phyloP scores from a whole-genome alignment of 2,329 filamentous ascomycete species.

The Aspergillus sp. region DNA sequence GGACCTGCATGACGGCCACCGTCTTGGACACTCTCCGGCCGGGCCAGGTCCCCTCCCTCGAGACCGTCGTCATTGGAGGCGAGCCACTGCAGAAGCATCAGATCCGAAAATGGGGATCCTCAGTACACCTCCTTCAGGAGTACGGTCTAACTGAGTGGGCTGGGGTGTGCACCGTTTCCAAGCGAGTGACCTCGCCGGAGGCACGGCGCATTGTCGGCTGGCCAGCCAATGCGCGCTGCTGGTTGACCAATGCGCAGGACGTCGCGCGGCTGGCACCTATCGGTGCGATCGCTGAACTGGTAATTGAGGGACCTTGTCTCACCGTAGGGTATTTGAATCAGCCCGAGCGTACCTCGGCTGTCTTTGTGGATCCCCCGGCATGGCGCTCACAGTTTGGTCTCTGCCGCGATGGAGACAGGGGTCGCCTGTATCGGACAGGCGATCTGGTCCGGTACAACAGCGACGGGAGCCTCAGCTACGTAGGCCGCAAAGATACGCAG shows the following conservation, averaged over 20 bases:
- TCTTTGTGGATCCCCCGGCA: not conserved
- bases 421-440: not conserved
- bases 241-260: conserved; percentile 1
- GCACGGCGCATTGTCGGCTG: not conserved
- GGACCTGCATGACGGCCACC: conserved; percentile 55
- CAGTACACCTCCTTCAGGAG: not conserved
- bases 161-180: not conserved
- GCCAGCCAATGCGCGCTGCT: not conserved
- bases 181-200: not conserved
- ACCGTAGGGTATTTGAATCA: conserved; percentile 8
- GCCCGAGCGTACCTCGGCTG: not conserved
- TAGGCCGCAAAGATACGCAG: too few species aligned
- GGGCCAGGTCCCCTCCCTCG: conserved; percentile 28
- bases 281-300: conserved; percentile 9
- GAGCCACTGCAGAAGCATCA: conserved; percentile 3
- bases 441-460: not conserved
- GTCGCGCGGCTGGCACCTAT: conserved; percentile 7
- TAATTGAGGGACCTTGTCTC: conserved; percentile 7
- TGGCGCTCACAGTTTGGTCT: not conserved
- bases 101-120: conserved; percentile 1
- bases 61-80: conserved; percentile 22
- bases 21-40: conserved; percentile 40
- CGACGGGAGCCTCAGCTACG: not conserved
- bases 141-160: conserved; percentile 12
- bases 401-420: not conserved